phyloP scores from a whole-genome alignment of 2,329 filamentous ascomycete genomes.

The Blumeria graminis region DNA sequence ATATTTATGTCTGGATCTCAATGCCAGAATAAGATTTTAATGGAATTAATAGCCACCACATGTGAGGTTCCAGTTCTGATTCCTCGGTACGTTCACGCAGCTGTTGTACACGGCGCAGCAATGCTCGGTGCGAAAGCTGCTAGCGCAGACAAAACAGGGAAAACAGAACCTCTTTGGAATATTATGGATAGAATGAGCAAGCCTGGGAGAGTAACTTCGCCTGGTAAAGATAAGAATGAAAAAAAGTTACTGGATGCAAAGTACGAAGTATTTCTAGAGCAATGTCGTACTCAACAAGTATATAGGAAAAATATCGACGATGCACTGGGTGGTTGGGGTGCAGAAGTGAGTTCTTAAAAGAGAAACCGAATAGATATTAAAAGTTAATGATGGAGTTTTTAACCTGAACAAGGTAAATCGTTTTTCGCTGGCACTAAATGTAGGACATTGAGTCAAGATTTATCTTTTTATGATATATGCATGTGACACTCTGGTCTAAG shows the following conservation, averaged over 20 bases:
- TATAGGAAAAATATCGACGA: constrained; percentile 63
- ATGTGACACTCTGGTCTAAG: no score
- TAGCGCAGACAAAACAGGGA: constrained; percentile 49
- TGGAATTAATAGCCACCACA: constrained; percentile 72
- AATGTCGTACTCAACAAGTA: constrained; percentile 62
- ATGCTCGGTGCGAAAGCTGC: constrained; percentile 98
- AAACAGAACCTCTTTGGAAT: constrained; percentile 71
- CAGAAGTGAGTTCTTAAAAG: not conserved
- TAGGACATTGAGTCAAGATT: no score
- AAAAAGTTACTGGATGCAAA: constrained; percentile 66
- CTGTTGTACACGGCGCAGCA: constrained; percentile 90
- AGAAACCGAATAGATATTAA: not conserved
- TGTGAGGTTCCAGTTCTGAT: constrained; percentile 87
- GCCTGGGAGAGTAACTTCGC: constrained; percentile 61
- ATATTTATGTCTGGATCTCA: constrained; percentile 99
- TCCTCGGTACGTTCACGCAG: constrained; percentile 79
- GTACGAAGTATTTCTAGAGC: constrained; percentile 88
- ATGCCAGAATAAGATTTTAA: constrained; percentile 84
- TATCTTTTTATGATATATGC: no score
- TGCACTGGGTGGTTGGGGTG: constrained; percentile 21
- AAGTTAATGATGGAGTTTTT: no score
- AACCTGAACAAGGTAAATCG: no score
- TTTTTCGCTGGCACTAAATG: no score
- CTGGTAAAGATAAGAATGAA: constrained; percentile 45
- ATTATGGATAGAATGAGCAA: constrained; percentile 98